phyloP scores from a whole-genome alignment of 2,329 filamentous ascomycete genomes.

The Monosporascus sp. region DNA sequence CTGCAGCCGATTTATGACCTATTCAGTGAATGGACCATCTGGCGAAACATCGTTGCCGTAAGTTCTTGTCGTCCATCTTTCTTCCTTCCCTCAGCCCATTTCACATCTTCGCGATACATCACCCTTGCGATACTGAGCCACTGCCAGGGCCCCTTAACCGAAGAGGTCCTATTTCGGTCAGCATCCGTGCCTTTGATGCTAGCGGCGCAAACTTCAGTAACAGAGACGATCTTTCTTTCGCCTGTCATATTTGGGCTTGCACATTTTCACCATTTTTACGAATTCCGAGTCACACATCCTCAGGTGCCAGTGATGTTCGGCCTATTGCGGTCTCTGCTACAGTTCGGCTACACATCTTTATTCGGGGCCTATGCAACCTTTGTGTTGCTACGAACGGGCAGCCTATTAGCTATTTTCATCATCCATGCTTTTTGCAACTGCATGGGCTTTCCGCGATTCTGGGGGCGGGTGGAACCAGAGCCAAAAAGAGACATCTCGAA shows the following conservation, averaged over 20 bases:
- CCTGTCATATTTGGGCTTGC: slow-evolving; percentile 90
- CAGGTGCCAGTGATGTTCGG: slow-evolving; percentile 58
- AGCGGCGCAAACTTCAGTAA: slow-evolving; percentile 54
- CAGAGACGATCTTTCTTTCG: slow-evolving; percentile 68
- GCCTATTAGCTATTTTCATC: slow-evolving; percentile 66
- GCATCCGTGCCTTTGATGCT: slow-evolving; percentile 79
- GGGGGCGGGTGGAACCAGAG: slow-evolving; percentile 65
- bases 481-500: slow-evolving; percentile 18
- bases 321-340: slow-evolving; percentile 68
- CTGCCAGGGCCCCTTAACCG: slow-evolving; percentile 72
- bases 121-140: slow-evolving; percentile 5
- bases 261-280: slow-evolving; percentile 93
- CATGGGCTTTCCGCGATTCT: slow-evolving; percentile 82
- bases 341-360: slow-evolving; percentile 84
- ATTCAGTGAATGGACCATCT: slow-evolving; percentile 71
- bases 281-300: slow-evolving; percentile 79
- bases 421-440: slow-evolving; percentile 90
- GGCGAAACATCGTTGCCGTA: slow-evolving; percentile 83
- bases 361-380: slow-evolving; percentile 95
- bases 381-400: slow-evolving; percentile 79
- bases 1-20: slow-evolving; percentile 52
- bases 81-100: not conserved
- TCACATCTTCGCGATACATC: not conserved
- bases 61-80: slow-evolving; percentile 27
- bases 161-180: slow-evolving; percentile 91